Evolutionary conservation across 2,329 filamentous ascomycete species (phyloP).

Genomic region (Colletotrichum ledebouriae): DNA sequence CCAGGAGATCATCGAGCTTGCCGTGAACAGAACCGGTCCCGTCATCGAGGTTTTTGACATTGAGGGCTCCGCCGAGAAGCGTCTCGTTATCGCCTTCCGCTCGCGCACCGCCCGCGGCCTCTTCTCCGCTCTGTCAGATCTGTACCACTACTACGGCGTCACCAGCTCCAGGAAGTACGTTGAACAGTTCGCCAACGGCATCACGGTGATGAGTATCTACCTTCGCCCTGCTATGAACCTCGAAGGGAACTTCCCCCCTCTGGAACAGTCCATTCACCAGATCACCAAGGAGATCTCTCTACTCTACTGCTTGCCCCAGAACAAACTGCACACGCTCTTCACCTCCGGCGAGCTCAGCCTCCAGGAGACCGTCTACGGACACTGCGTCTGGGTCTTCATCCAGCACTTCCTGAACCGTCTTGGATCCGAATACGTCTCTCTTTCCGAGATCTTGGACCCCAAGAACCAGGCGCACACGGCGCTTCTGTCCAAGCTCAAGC

Average conservation of each 20-base stretch:
- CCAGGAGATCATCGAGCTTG: slow-evolving; percentile 90
- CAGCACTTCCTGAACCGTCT: slow-evolving; percentile 98
- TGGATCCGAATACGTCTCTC: slow-evolving; percentile 89
- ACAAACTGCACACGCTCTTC: slow-evolving; percentile 94
- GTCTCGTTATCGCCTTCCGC: slow-evolving; percentile 94
- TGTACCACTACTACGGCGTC: slow-evolving; percentile 99
- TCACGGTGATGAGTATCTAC: slow-evolving; percentile 97
- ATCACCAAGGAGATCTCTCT: slow-evolving; percentile 99
- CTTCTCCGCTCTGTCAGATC: slow-evolving; percentile 93
- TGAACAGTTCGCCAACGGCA: slow-evolving; percentile 98
- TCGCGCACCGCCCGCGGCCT: slow-evolving; percentile 91
- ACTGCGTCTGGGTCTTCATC: slow-evolving; percentile 97
- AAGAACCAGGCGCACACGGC: slow-evolving; percentile 66
- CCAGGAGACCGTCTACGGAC: slow-evolving; percentile 96
- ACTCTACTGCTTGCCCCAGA: slow-evolving; percentile 97
- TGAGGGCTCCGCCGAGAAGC: slow-evolving; percentile 90
- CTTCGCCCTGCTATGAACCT: slow-evolving; percentile 78
- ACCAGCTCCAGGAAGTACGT: slow-evolving; percentile 98
- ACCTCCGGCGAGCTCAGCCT: slow-evolving; percentile 87
- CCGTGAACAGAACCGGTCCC: slow-evolving; percentile 87
- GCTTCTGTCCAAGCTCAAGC: slow-evolving; percentile 80
- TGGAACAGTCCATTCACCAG: slow-evolving; percentile 96
- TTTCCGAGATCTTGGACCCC: slow-evolving; percentile 83
- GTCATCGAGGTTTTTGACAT: slow-evolving; percentile 99
- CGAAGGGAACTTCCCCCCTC: slow-evolving; percentile 76